Evolutionary conservation across 2,329 filamentous ascomycete species (phyloP), one percentile per base, ranked within the genome.

Genomic region (Aspergillus sp.): DNA sequence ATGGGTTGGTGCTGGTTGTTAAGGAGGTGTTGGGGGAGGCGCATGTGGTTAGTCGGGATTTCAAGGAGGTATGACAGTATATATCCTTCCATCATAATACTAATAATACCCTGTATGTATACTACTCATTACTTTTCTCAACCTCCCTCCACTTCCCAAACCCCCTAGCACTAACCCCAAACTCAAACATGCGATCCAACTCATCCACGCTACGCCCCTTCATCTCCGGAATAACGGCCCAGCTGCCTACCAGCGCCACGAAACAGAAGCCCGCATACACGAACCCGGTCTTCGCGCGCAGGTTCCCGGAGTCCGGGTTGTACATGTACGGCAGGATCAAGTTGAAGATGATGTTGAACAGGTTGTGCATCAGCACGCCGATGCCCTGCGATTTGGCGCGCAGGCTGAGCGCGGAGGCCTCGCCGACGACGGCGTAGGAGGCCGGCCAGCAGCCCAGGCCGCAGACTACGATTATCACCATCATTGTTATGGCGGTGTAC

Each of bases 241-340:
- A 76, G 0, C 64, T 60, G 0, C 64, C 28, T 2, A 53, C 35
- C 3, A 45, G 25, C 1, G 41, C 53, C 0, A 61, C 2, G 0
- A 57, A 4, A 39, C 53, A 58, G n/a, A 58, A 40, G 0, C 43
- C 61, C 8, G 49, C 46, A 37, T 58, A 66, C 4, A 64, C 52
- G 34, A 66, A 67, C 1, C 58, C 64, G 0, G 57, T 59, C 39
- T 65, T 66, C 1, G 55, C 62, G 4, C 54, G 43, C 1, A 67
- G 48, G 24, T 63, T 52, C 0, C 58, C 64, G n/a, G 57, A 44
- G 33, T 67, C 64, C 0, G 59, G 50, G 38, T 67, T 73, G 51
- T 69, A 72, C 8, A 71, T 63, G 35, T 72, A 74, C 0, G 71
- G 70, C 1, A 73, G 45, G 1, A 61, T 58, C 20, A 73, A 56